These are phyloP conservation scores for Isoetes taiwanensis DNA, from an alignment of 75 land plant genomes.

Conservation along the genomic window DNA sequence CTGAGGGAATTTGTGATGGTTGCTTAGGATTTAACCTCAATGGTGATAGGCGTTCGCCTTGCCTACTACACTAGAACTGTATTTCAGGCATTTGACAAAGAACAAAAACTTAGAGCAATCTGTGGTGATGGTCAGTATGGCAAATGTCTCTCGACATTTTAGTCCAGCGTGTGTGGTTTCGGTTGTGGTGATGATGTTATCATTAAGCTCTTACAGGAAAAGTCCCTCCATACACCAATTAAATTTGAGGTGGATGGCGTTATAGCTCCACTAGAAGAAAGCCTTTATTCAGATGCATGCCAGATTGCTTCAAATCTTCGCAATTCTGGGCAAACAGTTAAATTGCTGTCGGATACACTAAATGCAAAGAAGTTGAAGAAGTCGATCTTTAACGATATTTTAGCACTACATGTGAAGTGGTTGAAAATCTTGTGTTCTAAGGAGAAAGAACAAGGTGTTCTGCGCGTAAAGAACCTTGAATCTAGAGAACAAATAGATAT, in stretches of 20 bases:
- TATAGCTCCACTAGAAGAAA: slow-evolving; percentile 51
- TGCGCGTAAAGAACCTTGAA: slow-evolving; percentile 64
- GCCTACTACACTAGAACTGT: slow-evolving; percentile 95
- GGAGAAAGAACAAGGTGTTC: slow-evolving; percentile 71
- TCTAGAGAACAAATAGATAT: slow-evolving; percentile 57
- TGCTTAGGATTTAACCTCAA: slow-evolving; percentile 86
- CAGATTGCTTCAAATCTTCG: slow-evolving; percentile 51
- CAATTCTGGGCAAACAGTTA: slow-evolving; percentile 57
- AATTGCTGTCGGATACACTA: slow-evolving; percentile 60
- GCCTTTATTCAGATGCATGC: slow-evolving; percentile 57
- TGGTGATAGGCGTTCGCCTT: slow-evolving; percentile 91
- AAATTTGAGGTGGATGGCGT: slow-evolving; percentile 52
- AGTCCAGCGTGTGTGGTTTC: slow-evolving; percentile 96
- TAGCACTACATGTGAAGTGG: slow-evolving; percentile 54
- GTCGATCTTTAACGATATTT: slow-evolving; percentile 85
- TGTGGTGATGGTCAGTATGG: slow-evolving; percentile 99
- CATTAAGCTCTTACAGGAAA: slow-evolving; percentile 86
- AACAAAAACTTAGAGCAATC: slow-evolving; percentile 78
- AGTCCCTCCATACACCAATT: slow-evolving; percentile 46
- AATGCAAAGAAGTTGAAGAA: slow-evolving; percentile 30
- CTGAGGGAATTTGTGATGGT: slow-evolving; percentile 61
- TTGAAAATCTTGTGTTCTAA: slow-evolving; percentile 56
- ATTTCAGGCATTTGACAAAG: slow-evolving; percentile 89
- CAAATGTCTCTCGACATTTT: slow-evolving; percentile 58
- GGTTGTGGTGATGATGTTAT: slow-evolving; percentile 99